Conservation (phyloP, 352 stramenopile species). For the Nannochloropsis limnetica region DNA sequence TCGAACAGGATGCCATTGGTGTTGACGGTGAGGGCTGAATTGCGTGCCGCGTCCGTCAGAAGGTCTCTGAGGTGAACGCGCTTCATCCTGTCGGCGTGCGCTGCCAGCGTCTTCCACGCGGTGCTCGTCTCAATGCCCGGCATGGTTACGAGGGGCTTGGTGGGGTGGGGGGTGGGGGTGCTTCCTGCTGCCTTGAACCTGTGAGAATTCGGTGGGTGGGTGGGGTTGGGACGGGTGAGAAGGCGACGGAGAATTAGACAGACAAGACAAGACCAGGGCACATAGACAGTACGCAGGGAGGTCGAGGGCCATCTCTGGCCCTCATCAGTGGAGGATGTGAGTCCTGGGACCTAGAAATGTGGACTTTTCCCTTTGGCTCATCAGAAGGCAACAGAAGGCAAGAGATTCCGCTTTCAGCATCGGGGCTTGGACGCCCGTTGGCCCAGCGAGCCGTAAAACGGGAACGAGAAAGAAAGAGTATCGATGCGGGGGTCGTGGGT, state of each 20-base stretch:
- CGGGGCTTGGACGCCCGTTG: too few relatives aligned
- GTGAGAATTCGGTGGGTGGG: background rate
- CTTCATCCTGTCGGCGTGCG: conserved; percentile 47
- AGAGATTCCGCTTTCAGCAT: too few relatives aligned
- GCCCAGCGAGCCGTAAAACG: too few relatives aligned
- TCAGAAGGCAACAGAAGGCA: too few relatives aligned
- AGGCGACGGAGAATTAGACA: background rate
- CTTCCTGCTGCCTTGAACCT: background rate
- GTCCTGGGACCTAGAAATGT: background rate
- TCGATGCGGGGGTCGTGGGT: too few relatives aligned
- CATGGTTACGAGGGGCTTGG: too few relatives aligned
- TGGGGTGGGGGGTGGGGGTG: too few relatives aligned
- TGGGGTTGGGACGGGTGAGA: background rate
- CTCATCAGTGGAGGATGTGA: background rate
- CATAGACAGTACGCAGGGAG: background rate
- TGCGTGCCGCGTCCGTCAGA: conserved; percentile 45
- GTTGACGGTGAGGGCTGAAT: conserved; percentile 44
- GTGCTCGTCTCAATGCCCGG: conserved; percentile 40
- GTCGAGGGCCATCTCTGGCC: background rate
- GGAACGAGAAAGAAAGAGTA: too few relatives aligned
- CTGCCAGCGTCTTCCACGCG: conserved; percentile 49
- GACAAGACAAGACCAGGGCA: background rate
- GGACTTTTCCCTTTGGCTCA: background rate
- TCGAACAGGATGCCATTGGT: conserved; percentile 66
- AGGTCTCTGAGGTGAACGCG: conserved; percentile 51